Percentiles rank a stretch among this genome's conserved stretches.
Evolutionary conservation across 2,329 filamentous ascomycete species (phyloP).

Genomic region (Calonectria naviculata): DNA sequence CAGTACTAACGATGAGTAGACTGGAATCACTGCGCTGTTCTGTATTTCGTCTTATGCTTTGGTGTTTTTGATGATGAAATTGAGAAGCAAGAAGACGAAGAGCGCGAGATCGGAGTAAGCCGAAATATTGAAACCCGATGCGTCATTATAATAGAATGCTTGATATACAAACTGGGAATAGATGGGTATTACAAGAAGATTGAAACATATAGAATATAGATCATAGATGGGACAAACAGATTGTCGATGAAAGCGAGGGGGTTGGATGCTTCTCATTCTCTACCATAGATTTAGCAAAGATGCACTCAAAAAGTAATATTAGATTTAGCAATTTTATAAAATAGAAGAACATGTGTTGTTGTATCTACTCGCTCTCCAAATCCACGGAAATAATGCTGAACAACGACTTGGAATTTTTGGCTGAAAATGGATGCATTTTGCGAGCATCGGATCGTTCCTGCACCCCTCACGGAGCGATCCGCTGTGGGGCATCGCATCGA

Average conservation of each 20-base stretch:
- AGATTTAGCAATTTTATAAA: no score
- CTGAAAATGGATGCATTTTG: background rate
- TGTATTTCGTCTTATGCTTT: constrained; percentile 33
- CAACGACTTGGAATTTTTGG: background rate
- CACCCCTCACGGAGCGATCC: background rate
- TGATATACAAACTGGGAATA: background rate
- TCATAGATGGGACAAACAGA: background rate
- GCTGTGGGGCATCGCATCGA: background rate
- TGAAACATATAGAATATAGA: background rate
- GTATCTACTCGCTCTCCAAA: no score
- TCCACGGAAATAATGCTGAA: no score
- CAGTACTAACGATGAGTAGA: constrained; percentile 7
- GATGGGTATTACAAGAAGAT: no score
- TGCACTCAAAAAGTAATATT: background rate
- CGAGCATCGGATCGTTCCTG: background rate
- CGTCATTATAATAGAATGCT: background rate
- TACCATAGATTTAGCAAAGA: background rate
- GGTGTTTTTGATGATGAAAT: constrained; percentile 38
- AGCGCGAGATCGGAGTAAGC: constrained; percentile 24
- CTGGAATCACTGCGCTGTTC: constrained; percentile 34
- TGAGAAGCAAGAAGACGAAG: constrained; percentile 35
- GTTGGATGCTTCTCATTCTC: background rate
- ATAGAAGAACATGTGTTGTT: no score
- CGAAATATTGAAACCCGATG: background rate
- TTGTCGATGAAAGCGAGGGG: background rate